A percentile compares a stretch with the other conserved stretches of the same genome.
phyloP scores from a whole-genome alignment of 2,329 filamentous ascomycete genomes.

The Xylariomycetidae sp. region DNA sequence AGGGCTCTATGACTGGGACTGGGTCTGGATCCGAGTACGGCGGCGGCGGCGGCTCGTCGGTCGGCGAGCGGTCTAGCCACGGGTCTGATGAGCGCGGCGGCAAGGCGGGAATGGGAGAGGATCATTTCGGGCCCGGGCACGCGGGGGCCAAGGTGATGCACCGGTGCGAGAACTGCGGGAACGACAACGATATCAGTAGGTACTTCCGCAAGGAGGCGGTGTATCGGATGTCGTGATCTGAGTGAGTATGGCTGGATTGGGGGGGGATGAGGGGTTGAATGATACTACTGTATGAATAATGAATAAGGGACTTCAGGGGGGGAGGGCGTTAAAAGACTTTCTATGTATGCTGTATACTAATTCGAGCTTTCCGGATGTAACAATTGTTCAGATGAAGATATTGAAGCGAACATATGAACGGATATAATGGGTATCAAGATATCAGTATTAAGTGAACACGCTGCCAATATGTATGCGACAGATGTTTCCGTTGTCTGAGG shows the following conservation, averaged over 20 bases:
- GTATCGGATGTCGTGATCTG: conserved; percentile 12
- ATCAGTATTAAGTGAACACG: conserved; percentile 7
- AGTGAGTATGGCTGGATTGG: too few species aligned
- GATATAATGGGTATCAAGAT: conserved; percentile 6
- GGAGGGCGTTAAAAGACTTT: too few species aligned
- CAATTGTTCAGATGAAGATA: background rate
- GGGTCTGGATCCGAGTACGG: too few species aligned
- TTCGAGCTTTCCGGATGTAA: background rate
- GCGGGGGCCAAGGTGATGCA: conserved; percentile 15
- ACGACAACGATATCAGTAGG: conserved; percentile 16
- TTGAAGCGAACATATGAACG: background rate
- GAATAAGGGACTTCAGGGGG: too few species aligned
- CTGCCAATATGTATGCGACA: background rate
- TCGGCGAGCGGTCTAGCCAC: background rate
- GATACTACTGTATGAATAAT: too few species aligned
- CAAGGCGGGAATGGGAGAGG: conserved; percentile 1
- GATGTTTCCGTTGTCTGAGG: conserved; percentile 3
- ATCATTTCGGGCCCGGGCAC: conserved; percentile 16
- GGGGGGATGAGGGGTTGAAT: too few species aligned
- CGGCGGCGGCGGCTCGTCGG: too few species aligned
- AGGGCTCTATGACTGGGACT: too few species aligned
- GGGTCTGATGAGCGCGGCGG: background rate
- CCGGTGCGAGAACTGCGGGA: conserved; percentile 14
- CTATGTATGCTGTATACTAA: background rate
- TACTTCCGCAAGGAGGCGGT: conserved; percentile 19